Conservation (phyloP, 1,284 basidiomycete species). For the Kalmanozyma brasiliensis region DNA sequence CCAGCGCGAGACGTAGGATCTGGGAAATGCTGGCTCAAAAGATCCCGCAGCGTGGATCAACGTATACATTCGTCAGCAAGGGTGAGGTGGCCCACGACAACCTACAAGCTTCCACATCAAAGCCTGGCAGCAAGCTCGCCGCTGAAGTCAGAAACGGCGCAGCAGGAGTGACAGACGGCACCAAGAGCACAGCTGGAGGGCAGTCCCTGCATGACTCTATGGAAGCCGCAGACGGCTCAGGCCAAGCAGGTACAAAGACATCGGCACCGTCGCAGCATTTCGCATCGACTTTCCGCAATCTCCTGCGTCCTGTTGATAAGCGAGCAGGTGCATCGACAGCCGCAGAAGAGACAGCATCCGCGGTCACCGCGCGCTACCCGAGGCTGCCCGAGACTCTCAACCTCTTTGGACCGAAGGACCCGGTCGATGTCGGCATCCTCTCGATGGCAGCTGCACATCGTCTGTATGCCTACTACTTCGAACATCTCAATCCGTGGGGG, state of each 20-base stretch:
- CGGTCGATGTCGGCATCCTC: constrained; percentile 39
- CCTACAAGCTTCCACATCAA: constrained; percentile 25
- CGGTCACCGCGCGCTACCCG: constrained; percentile 32
- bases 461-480: constrained; percentile 44
- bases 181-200: neutral
- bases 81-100: constrained; percentile 48
- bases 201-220: neutral
- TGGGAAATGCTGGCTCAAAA: constrained; percentile 50
- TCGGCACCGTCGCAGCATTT: constrained; percentile 34
- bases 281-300: constrained; percentile 40
- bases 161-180: neutral
- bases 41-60: constrained; percentile 48
- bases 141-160: constrained; percentile 7
- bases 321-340: constrained; percentile 22
- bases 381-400: constrained; percentile 34
- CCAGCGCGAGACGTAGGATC: constrained; percentile 33
- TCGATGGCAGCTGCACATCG: constrained; percentile 33
- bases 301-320: constrained; percentile 42
- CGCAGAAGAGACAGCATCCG: constrained; percentile 28
- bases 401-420: constrained; percentile 32
- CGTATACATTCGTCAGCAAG: constrained; percentile 49
- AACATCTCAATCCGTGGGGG: constrained; percentile 46
- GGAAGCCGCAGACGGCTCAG: neutral
- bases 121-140: constrained; percentile 9
- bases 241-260: constrained; percentile 5